Evolutionary conservation across 805 yeast species (phyloP).

Genomic region (Schizosaccharomyces octosporus): DNA sequence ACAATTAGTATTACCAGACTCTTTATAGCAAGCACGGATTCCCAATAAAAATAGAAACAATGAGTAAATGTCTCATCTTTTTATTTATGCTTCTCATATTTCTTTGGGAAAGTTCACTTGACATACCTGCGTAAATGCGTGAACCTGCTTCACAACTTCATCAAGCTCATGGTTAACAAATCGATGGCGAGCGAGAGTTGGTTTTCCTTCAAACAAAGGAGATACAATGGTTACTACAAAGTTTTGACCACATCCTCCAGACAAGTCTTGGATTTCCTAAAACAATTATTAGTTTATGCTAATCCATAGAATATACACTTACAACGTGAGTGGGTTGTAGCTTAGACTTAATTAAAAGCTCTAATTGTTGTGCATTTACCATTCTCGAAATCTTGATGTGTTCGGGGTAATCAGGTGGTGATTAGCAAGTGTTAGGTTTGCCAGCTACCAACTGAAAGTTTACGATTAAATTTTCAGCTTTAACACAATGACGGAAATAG

Average conservation of each 20-base stretch:
- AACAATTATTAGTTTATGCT: not conserved
- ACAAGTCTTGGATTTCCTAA: constrained; percentile 2
- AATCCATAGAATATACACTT: not conserved
- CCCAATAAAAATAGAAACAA: not conserved
- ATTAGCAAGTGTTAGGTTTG: not conserved
- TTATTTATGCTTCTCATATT: not conserved
- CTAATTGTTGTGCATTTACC: not conserved
- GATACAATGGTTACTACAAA: constrained; percentile 74
- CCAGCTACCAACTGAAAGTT: not conserved
- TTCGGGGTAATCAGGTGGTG: not conserved
- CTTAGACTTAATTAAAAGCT: not conserved
- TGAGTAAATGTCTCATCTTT: no score
- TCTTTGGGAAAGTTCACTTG: constrained; percentile 4
- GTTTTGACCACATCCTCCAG: constrained; percentile 94
- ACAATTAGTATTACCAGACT: no score
- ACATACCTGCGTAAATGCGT: constrained; percentile 84
- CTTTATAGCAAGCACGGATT: no score
- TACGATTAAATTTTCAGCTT: not conserved
- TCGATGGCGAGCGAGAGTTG: constrained; percentile 65
- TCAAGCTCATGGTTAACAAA: constrained; percentile 56
- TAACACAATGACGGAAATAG: not conserved
- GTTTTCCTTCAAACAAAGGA: constrained; percentile 51
- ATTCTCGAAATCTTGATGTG: not conserved
- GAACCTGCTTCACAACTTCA: constrained; percentile 68
- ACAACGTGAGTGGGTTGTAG: not conserved